These are phyloP conservation scores for Kodamaea lidongshanica DNA, from an alignment of 805 yeast genomes.

Conservation along the genomic window DNA sequence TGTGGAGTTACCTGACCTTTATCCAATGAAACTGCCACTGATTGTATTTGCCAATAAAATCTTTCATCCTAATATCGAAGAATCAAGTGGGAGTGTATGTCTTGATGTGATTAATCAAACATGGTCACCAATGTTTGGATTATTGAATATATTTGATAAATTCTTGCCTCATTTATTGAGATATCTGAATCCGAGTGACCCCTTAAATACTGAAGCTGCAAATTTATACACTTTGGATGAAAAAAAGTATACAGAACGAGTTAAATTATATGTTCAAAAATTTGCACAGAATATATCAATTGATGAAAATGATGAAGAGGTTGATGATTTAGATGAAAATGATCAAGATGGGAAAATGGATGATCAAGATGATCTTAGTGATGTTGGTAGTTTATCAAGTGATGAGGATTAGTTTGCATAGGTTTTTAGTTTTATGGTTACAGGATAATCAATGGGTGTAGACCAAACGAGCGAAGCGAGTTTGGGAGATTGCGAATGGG, in stretches of 20 bases:
- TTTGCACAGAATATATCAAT: conserved; percentile 40
- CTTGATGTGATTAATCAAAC: conserved; percentile 95
- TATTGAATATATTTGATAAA: conserved; percentile 83
- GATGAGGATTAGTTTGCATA: conserved; percentile 42
- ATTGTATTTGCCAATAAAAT: conserved; percentile 89
- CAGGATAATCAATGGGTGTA: too few relatives aligned
- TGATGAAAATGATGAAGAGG: conserved; percentile 39
- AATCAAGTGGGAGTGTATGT: conserved; percentile 84
- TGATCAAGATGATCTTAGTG: conserved; percentile 35
- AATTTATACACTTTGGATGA: conserved; percentile 67
- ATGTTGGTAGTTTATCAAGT: conserved; percentile 45
- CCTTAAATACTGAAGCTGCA: conserved; percentile 87
- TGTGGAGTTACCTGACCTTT: conserved; percentile 91
- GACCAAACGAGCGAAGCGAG: too few relatives aligned
- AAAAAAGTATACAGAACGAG: conserved; percentile 58
- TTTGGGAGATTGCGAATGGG: too few relatives aligned
- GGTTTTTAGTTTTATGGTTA: too few relatives aligned
- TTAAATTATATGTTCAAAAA: conserved; percentile 63
- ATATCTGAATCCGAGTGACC: conserved; percentile 93
- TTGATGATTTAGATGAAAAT: conserved; percentile 28
- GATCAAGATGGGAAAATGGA: conserved; percentile 20
- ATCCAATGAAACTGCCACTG: conserved; percentile 93
- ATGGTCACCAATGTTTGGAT: conserved; percentile 97
- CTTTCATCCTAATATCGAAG: conserved; percentile 94
- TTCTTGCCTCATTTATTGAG: conserved; percentile 87